Evolutionary conservation across 495 filamentous ascomycete species (phyloP).

Genomic region (Penicillium subrubescens): DNA sequence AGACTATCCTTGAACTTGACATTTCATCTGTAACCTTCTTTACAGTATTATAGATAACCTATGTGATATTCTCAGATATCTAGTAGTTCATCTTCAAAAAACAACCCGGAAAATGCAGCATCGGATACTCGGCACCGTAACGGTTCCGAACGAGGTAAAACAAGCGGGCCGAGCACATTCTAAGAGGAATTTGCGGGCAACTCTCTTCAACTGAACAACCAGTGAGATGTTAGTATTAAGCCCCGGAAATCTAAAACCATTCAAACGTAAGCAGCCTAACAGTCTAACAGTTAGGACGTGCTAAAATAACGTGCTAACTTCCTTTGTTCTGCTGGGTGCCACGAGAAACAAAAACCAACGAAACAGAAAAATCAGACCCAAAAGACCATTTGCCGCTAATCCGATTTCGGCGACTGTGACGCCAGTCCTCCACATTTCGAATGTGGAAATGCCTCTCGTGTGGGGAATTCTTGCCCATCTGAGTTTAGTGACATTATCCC

Average conservation of each 20-base stretch:
- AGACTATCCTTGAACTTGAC: background rate
- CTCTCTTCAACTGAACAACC: background rate
- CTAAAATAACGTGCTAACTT: too few species aligned
- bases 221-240: background rate
- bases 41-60: background rate
- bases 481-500: conserved; percentile 9
- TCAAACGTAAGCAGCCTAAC: background rate
- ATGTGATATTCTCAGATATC: background rate
- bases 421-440: conserved; percentile 16
- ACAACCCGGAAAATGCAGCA: background rate
- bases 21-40: background rate
- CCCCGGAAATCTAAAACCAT: background rate
- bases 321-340: background rate
- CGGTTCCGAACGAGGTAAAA: conserved; percentile 12
- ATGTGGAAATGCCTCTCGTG: conserved; percentile 33
- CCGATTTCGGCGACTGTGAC: conserved; percentile 10
- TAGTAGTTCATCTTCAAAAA: background rate
- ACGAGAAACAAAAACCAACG: background rate
- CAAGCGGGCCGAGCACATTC: conserved; percentile 17
- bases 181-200: background rate
- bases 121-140: conserved; percentile 13
- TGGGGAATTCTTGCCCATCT: conserved; percentile 22
- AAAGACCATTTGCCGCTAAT: background rate
- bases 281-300: too few species aligned
- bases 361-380: background rate